phyloP scores from a whole-genome alignment of 2,329 filamentous ascomycete genomes.

The Teratosphaeria destructans region DNA sequence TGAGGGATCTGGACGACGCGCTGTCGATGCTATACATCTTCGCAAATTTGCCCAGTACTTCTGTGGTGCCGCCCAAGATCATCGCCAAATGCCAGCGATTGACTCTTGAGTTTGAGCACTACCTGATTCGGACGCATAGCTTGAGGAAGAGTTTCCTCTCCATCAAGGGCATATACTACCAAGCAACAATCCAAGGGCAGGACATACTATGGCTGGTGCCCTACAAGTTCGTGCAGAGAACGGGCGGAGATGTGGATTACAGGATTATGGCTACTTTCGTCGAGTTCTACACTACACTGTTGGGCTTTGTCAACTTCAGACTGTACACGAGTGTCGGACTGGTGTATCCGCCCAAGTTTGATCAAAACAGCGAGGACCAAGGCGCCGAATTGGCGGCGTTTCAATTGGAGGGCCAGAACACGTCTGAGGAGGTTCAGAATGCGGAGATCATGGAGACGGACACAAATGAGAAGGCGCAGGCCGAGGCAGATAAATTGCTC shows the following conservation, averaged over 20 bases:
- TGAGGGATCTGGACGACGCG: slow-evolving; percentile 92
- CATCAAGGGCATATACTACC: slow-evolving; percentile 99
- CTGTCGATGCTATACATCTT: slow-evolving; percentile 96
- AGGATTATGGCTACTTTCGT: slow-evolving; percentile 99
- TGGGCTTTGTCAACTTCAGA: slow-evolving; percentile 92
- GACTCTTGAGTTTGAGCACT: slow-evolving; percentile 94
- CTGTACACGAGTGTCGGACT: slow-evolving; percentile 85
- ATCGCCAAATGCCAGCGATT: slow-evolving; percentile 89
- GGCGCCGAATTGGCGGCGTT: slow-evolving; percentile 87
- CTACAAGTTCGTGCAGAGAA: slow-evolving; percentile 93
- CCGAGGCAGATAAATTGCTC: slow-evolving; percentile 38
- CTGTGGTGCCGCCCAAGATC: slow-evolving; percentile 85
- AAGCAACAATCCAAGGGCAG: slow-evolving; percentile 92
- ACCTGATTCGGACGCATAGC: slow-evolving; percentile 83
- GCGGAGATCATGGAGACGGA: slow-evolving; percentile 17
- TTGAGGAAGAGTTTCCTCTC: slow-evolving; percentile 93
- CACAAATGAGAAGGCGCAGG: slow-evolving; percentile 34
- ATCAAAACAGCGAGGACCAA: slow-evolving; percentile 73
- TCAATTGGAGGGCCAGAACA: slow-evolving; percentile 67
- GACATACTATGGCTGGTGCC: slow-evolving; percentile 95
- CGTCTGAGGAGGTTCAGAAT: slow-evolving; percentile 25
- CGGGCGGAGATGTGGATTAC: slow-evolving; percentile 92
- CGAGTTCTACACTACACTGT: slow-evolving; percentile 94
- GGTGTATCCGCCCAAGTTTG: slow-evolving; percentile 93
- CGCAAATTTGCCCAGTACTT: slow-evolving; percentile 85